These are phyloP conservation scores for Aschersonia sp. DNA, from an alignment of 2,329 filamentous ascomycete genomes.

Conservation along the genomic window DNA sequence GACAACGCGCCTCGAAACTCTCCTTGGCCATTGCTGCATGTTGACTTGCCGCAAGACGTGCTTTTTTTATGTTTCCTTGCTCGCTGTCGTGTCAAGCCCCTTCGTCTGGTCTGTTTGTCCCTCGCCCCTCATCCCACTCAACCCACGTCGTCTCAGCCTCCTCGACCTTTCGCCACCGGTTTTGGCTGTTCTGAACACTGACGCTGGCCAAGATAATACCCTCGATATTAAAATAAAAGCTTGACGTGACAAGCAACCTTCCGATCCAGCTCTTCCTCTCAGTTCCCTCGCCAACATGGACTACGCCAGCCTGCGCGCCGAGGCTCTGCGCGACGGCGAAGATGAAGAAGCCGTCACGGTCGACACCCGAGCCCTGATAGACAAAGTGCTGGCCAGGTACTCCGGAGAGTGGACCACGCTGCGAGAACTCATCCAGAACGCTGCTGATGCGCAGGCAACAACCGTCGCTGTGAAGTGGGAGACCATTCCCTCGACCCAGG, in stretches of 20 bases:
- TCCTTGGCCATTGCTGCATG: no score
- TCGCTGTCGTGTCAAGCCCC: no score
- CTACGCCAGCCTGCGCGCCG: constrained; percentile 65
- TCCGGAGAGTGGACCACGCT: constrained; percentile 88
- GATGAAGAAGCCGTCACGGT: constrained; percentile 97
- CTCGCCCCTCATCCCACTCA: no score
- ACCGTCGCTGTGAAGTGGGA: constrained; percentile 88
- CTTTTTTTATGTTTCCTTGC: no score
- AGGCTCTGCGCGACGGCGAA: constrained; percentile 71
- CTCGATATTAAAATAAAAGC: not conserved
- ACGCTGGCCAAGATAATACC: not conserved
- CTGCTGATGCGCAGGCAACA: constrained; percentile 87
- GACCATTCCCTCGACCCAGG: constrained; percentile 66
- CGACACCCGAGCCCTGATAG: constrained; percentile 90
- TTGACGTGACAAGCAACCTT: not conserved
- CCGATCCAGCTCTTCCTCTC: not conserved
- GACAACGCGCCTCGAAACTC: no score
- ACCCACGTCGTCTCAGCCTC: not conserved
- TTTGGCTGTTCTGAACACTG: not conserved
- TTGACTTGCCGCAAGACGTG: no score
- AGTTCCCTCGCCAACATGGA: constrained; percentile 35
- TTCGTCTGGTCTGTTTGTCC: no score
- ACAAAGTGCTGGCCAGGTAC: constrained; percentile 93
- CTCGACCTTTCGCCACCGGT: not conserved
- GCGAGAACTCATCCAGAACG: constrained; percentile 92